phyloP scores from a whole-genome alignment of 768 basidiomycete species.

The Kwoniella botswanensis region DNA sequence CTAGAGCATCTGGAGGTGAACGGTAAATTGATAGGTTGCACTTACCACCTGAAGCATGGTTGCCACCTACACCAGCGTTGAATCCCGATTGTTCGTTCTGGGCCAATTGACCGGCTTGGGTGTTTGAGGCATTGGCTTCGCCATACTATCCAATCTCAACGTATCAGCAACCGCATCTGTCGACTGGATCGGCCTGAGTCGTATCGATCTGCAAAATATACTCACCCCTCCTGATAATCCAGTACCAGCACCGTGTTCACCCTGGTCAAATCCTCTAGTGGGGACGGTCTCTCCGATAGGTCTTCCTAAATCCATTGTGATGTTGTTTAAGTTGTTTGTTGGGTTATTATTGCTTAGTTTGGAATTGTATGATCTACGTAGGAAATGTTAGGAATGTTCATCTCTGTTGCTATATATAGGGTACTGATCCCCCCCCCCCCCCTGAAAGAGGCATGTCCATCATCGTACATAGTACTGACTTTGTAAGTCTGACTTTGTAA shows the following conservation, averaged over 20 bases:
- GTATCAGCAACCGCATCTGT: background rate
- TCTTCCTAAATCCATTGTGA: slow-evolving; percentile 36
- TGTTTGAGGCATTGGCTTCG: slow-evolving; percentile 31
- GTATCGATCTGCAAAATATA: background rate
- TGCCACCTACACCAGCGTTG: slow-evolving; percentile 43
- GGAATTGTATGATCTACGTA: background rate
- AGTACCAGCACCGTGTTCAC: slow-evolving; percentile 46
- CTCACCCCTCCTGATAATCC: slow-evolving; percentile 49
- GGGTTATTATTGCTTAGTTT: background rate
- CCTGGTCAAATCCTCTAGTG: slow-evolving; percentile 31
- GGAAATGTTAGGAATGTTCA: background rate
- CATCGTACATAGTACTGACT: background rate
- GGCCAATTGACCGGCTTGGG: slow-evolving; percentile 31
- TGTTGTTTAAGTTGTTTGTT: slow-evolving; percentile 4
- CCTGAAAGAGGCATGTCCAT: background rate
- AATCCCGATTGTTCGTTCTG: slow-evolving; percentile 34
- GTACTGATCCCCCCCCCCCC: background rate
- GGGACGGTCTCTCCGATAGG: slow-evolving; percentile 34
- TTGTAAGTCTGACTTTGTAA: background rate
- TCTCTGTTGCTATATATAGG: background rate
- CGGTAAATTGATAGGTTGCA: background rate
- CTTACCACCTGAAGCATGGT: slow-evolving; percentile 47
- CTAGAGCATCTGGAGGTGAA: no score
- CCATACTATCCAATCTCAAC: slow-evolving; percentile 14
- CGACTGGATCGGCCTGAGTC: background rate